Evolutionary conservation across 2,329 filamentous ascomycete genomes (phyloP).

Genomic region (Trichophyton benhamiae): DNA sequence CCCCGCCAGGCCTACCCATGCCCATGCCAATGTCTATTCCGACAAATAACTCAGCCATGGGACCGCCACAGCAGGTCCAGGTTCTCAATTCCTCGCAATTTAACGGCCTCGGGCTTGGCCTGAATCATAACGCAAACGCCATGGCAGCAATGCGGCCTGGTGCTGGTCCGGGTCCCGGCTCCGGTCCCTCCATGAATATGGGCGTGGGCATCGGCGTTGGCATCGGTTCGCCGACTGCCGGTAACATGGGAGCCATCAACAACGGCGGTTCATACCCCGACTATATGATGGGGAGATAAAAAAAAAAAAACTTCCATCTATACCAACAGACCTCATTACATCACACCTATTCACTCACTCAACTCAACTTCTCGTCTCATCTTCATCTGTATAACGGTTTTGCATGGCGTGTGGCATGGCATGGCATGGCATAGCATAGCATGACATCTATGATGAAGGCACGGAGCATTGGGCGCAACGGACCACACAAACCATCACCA

Average conservation of each 20-base stretch:
- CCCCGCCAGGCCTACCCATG: constrained; percentile 56
- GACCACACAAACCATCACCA: background rate
- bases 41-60: constrained; percentile 8
- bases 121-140: constrained; percentile 14
- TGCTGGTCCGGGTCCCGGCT: background rate
- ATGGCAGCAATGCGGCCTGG: constrained; percentile 12
- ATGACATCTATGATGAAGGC: constrained; percentile 3
- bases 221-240: constrained; percentile 6
- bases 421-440: constrained; percentile 1
- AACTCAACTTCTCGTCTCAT: background rate
- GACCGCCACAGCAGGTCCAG: constrained; percentile 21
- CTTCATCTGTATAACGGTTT: background rate
- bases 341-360: background rate
- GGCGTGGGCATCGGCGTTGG: background rate
- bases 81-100: constrained; percentile 25
- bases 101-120: constrained; percentile 30
- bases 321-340: too few species aligned
- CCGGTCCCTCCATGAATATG: background rate
- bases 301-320: too few species aligned
- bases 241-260: constrained; percentile 11
- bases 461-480: constrained; percentile 4
- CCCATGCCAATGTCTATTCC: constrained; percentile 20
- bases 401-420: background rate
- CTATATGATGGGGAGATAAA: constrained; percentile 39
- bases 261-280: constrained; percentile 27